phyloP scores from a whole-genome alignment of 1,284 basidiomycete genomes.

The Heterobasidion annosum region DNA sequence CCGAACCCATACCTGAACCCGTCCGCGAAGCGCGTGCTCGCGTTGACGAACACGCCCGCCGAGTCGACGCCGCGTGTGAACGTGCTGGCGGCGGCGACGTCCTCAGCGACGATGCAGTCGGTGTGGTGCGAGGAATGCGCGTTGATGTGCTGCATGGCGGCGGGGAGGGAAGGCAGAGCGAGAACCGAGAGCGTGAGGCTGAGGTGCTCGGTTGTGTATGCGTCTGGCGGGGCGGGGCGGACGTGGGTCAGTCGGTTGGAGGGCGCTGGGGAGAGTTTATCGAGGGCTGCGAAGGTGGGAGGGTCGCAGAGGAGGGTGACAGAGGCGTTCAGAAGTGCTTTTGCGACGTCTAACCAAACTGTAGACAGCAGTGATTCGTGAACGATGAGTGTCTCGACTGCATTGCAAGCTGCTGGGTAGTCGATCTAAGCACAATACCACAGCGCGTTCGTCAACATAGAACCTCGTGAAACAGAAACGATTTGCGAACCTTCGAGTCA shows the following conservation, averaged over 20 bases:
- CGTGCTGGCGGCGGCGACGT: neutral
- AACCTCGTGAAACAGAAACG: too few relatives aligned
- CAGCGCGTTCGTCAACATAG: too few relatives aligned
- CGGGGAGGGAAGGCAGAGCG: slow-evolving; percentile 57
- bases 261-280: slow-evolving; percentile 21
- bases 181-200: slow-evolving; percentile 78
- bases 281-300: slow-evolving; percentile 46
- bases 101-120: slow-evolving; percentile 84
- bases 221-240: slow-evolving; percentile 41
- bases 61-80: slow-evolving; percentile 69
- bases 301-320: slow-evolving; percentile 81
- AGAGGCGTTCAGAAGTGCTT: slow-evolving; percentile 56
- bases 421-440: slow-evolving; percentile 48
- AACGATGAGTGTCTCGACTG: slow-evolving; percentile 85
- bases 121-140: slow-evolving; percentile 93
- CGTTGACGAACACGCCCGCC: slow-evolving; percentile 92
- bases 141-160: slow-evolving; percentile 89
- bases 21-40: slow-evolving; percentile 93
- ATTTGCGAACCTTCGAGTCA: slow-evolving; percentile 75
- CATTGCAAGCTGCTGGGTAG: slow-evolving; percentile 96
- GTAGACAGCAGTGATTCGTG: slow-evolving; percentile 65
- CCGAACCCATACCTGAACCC: slow-evolving; percentile 97
- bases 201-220: slow-evolving; percentile 87
- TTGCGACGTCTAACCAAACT: slow-evolving; percentile 77
- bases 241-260: slow-evolving; percentile 37